Conservation (phyloP, 2,329 filamentous ascomycete genomes). For the Periconia digitata region DNA sequence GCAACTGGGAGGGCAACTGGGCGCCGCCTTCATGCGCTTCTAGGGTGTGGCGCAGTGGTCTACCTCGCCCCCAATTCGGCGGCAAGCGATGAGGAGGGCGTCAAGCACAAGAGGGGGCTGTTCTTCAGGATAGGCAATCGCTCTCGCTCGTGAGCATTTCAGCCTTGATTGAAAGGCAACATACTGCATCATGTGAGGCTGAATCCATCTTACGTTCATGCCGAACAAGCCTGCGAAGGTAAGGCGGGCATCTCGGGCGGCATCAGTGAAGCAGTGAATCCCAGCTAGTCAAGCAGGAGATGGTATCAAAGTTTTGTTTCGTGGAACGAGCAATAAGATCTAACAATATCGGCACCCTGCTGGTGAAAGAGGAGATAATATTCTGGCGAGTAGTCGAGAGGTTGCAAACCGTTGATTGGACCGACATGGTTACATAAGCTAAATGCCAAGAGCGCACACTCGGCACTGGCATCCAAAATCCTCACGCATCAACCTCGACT, state of each 20-base stretch:
- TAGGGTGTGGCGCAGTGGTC: conserved; percentile 1
- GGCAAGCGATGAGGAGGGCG: no score
- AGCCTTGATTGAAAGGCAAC: neutral
- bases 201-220: neutral
- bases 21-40: neutral
- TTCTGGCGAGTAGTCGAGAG: no score
- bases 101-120: no score
- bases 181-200: neutral
- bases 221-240: neutral
- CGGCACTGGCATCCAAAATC: conserved; percentile 19
- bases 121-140: no score
- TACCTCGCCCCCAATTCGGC: conserved; percentile 3
- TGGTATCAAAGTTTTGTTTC: no score
- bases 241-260: no score
- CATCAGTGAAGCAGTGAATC: neutral
- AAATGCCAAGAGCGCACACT: conserved; percentile 8
- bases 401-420: neutral
- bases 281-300: no score
- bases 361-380: no score
- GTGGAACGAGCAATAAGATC: no score
- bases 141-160: neutral
- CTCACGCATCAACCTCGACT: conserved; percentile 10
- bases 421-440: conserved; percentile 1
- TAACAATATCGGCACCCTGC: no score
- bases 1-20: neutral